phyloP scores from a whole-genome alignment of 78 protist species.

The Emiliania huxleyi region DNA sequence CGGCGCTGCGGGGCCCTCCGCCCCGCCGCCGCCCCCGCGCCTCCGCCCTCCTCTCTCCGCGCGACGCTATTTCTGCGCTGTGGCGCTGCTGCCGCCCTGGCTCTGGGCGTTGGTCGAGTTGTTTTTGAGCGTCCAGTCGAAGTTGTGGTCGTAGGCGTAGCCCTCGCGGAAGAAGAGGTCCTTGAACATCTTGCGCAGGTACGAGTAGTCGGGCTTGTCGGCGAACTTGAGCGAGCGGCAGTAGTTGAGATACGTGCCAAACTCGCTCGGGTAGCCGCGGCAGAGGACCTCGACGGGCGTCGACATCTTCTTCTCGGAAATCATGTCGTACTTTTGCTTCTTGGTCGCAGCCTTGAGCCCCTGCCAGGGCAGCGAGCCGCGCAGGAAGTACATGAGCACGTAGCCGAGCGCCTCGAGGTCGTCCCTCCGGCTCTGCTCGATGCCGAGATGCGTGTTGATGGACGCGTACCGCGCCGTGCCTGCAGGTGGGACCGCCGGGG shows the following conservation, averaged over 20 bases:
- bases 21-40: no score
- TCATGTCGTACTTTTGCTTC: slow-evolving; percentile 92
- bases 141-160: slow-evolving; percentile 71
- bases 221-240: slow-evolving; percentile 63
- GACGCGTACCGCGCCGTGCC: slow-evolving; percentile 95
- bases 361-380: slow-evolving; percentile 98
- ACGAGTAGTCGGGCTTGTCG: slow-evolving; percentile 88
- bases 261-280: slow-evolving; percentile 69
- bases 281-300: slow-evolving; percentile 84
- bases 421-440: slow-evolving; percentile 75
- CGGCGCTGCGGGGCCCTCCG: no score
- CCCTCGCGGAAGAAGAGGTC: slow-evolving; percentile 67
- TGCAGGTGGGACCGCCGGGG: no score
- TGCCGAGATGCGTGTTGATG: slow-evolving; percentile 92
- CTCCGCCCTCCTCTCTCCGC: no score
- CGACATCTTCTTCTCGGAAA: slow-evolving; percentile 85
- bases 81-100: no score
- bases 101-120: not conserved
- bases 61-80: no score
- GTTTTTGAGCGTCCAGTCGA: slow-evolving; percentile 77
- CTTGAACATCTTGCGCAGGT: slow-evolving; percentile 80
- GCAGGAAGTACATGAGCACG: slow-evolving; percentile 87
- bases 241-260: slow-evolving; percentile 64
- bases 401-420: slow-evolving; percentile 92
- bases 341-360: slow-evolving; percentile 89